Conservation (phyloP, 306 rosid genomes). For the Myrica gale region DNA sequence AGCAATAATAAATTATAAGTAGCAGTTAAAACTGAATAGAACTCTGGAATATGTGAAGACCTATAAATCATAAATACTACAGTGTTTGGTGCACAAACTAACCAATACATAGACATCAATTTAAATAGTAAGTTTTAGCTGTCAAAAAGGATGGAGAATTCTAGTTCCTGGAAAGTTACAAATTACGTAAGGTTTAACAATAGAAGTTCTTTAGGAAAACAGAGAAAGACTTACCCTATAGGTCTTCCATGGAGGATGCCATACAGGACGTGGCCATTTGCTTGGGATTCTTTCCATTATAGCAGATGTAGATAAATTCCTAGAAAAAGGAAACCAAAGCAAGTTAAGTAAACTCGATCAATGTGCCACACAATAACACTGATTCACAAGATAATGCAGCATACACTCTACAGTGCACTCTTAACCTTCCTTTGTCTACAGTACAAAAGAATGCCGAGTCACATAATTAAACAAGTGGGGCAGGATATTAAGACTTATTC, state of each 20-base stretch:
- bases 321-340: conserved; percentile 35
- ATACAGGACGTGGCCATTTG: conserved; percentile 97
- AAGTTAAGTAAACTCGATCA: conserved; percentile 21
- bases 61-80: neutral
- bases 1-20: neutral
- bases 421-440: neutral
- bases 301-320: conserved; percentile 82
- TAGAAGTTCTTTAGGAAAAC: neutral
- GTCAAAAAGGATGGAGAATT: neutral
- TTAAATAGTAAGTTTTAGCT: neutral
- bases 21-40: too few species aligned
- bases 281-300: conserved; percentile 95
- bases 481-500: neutral
- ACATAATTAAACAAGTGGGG: neutral
- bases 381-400: conserved; percentile 6
- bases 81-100: neutral
- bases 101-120: neutral
- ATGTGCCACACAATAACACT: neutral
- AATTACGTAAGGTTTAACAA: neutral
- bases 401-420: neutral
- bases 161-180: neutral
- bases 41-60: too few species aligned
- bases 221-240: conserved; percentile 60
- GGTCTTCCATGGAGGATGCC: conserved; percentile 98
- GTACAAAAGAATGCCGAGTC: neutral